phyloP scores from a whole-genome alignment of 2,329 filamentous ascomycete species.

The Claviceps monticola region DNA sequence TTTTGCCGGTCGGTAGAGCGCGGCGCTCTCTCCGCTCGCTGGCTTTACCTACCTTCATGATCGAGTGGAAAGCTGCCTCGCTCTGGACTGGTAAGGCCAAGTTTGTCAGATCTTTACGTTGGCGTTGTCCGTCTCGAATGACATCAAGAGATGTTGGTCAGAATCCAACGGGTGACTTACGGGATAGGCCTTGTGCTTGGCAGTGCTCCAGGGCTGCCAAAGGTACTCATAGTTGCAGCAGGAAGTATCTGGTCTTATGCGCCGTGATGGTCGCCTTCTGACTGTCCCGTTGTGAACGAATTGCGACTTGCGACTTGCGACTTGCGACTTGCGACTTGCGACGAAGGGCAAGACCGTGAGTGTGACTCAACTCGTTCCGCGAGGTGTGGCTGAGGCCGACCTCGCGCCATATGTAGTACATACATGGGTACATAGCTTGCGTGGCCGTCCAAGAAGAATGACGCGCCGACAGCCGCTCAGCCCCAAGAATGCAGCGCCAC shows the following conservation, averaged over 20 bases:
- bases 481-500: background rate
- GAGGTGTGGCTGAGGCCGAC: background rate
- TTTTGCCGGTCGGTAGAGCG: background rate
- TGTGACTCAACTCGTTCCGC: background rate
- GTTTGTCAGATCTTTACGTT: conserved; percentile 1
- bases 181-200: conserved; percentile 54
- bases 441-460: too few relatives aligned
- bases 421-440: background rate
- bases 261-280: background rate
- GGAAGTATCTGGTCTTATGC: background rate
- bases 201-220: conserved; percentile 58
- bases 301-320: background rate
- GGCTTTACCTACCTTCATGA: conserved; percentile 50
- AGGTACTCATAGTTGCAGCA: conserved; percentile 38
- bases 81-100: conserved; percentile 49
- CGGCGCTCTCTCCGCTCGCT: background rate
- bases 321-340: background rate
- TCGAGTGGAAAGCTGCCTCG: conserved; percentile 93
- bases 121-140: background rate
- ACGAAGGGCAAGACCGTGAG: background rate
- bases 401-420: background rate
- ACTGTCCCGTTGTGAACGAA: background rate
- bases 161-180: conserved; percentile 29
- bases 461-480: background rate
- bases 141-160: too few relatives aligned